Percentiles rank a stretch among this genome's conserved stretches.
These are phyloP conservation scores for Casuarina cunninghamiana DNA, from an alignment of 306 rosid genomes.

Conservation along the genomic window DNA sequence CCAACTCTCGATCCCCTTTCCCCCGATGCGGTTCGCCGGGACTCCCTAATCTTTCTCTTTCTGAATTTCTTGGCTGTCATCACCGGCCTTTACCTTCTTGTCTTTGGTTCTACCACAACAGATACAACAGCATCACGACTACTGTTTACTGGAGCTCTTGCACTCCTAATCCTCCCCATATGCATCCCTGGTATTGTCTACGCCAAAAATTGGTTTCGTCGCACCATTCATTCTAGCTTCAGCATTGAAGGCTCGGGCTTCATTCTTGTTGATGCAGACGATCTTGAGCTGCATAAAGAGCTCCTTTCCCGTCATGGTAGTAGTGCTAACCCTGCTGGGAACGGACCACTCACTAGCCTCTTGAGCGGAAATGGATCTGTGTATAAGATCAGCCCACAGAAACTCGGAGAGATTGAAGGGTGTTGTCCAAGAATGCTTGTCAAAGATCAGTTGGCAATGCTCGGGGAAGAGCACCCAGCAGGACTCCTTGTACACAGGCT, in stretches of 20 bases:
- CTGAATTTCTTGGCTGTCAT: slow-evolving; percentile 70
- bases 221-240: slow-evolving; percentile 53
- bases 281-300: slow-evolving; percentile 93
- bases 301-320: slow-evolving; percentile 52
- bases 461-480: slow-evolving; percentile 86
- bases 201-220: slow-evolving; percentile 68
- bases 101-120: slow-evolving; percentile 54
- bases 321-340: slow-evolving; percentile 4
- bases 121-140: slow-evolving; percentile 43
- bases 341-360: slow-evolving; percentile 31
- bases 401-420: slow-evolving; percentile 32
- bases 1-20: slow-evolving; percentile 69
- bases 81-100: slow-evolving; percentile 80
- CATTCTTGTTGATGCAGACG: slow-evolving; percentile 73
- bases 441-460: slow-evolving; percentile 63
- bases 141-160: slow-evolving; percentile 64
- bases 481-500: slow-evolving; percentile 45
- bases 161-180: slow-evolving; percentile 63
- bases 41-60: slow-evolving; percentile 69
- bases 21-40: slow-evolving; percentile 54
- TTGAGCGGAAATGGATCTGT: not conserved
- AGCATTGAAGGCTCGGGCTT: slow-evolving; percentile 52
- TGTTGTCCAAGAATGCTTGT: slow-evolving; percentile 45
- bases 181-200: slow-evolving; percentile 76
- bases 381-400: not conserved